Evolutionary conservation across 1,284 basidiomycete species (phyloP).

Genomic region (Abortiporus biennis): DNA sequence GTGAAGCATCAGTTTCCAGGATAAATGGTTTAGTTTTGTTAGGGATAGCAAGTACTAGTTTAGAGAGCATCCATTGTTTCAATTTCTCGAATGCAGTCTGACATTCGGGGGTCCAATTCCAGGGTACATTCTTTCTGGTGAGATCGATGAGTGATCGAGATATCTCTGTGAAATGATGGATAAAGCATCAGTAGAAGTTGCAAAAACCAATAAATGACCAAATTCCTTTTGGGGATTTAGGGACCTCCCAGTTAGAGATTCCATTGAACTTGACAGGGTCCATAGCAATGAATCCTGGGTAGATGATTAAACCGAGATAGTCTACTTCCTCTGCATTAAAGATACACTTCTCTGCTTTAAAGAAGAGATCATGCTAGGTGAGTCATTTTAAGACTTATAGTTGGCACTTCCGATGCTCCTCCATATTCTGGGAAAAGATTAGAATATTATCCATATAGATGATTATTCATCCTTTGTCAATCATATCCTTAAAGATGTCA

Average conservation of each 20-base stretch:
- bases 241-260: slow-evolving; percentile 30
- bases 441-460: slow-evolving; percentile 25
- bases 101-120: not conserved
- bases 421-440: too few relatives aligned
- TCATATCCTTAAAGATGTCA: too few relatives aligned
- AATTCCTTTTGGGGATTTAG: slow-evolving; percentile 21
- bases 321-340: slow-evolving; percentile 14
- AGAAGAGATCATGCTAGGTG: slow-evolving; percentile 29
- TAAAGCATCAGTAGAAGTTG: slow-evolving; percentile 39
- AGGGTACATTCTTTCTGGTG: not conserved
- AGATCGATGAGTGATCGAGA: slow-evolving; percentile 19
- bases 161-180: slow-evolving; percentile 29
- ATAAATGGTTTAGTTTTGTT: not conserved
- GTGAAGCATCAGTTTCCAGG: too few relatives aligned
- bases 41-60: not conserved
- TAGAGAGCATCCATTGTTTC: not conserved
- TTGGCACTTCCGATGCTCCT: slow-evolving; percentile 15
- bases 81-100: not conserved
- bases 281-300: slow-evolving; percentile 24
- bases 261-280: slow-evolving; percentile 30
- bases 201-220: slow-evolving; percentile 34
- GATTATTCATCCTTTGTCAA: slow-evolving; percentile 12
- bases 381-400: slow-evolving; percentile 24
- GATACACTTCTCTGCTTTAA: slow-evolving; percentile 21
- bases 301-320: slow-evolving; percentile 34